These are phyloP conservation scores for Paracoccidioides lutzii DNA, from an alignment of 2,329 filamentous ascomycete species.

Conservation along the genomic window DNA sequence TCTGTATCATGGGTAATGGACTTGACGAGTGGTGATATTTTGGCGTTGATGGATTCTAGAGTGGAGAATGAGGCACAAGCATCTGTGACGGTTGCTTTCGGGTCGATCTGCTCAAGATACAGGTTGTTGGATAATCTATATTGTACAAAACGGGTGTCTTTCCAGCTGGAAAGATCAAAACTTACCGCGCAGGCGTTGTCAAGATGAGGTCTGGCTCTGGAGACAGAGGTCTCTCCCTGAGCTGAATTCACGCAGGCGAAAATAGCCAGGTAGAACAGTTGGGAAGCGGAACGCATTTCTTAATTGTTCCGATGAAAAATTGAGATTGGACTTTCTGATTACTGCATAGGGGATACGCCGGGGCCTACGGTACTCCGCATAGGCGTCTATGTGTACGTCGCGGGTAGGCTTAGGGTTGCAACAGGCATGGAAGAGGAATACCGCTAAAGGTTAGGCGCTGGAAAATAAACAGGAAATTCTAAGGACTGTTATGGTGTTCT, in stretches of 20 bases:
- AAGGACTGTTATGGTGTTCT: neutral
- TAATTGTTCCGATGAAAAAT: neutral
- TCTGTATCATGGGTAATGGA: constrained; percentile 78
- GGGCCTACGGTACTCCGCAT: neutral
- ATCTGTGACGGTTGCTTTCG: constrained; percentile 78
- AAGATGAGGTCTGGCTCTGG: constrained; percentile 14
- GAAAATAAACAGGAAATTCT: neutral
- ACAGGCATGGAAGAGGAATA: neutral
- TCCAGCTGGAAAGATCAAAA: constrained; percentile 6
- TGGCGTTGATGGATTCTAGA: constrained; percentile 69
- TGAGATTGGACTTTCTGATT: neutral
- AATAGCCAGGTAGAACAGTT: constrained; percentile 49
- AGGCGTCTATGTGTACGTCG: neutral
- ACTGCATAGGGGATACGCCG: neutral
- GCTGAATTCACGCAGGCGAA: constrained; percentile 44
- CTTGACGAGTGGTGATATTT: constrained; percentile 62
- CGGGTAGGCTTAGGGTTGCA: neutral
- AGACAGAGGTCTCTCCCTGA: constrained; percentile 33
- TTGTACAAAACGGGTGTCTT: neutral
- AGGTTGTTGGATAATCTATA: neutral
- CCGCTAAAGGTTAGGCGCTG: neutral
- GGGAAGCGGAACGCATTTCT: constrained; percentile 41
- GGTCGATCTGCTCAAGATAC: constrained; percentile 55
- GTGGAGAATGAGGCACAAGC: constrained; percentile 88
- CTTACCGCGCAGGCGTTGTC: constrained; percentile 45